Percentiles rank a stretch among this genome's conserved stretches.
These are phyloP conservation scores for Vitis riparia DNA, from an alignment of 164 flowering plant genomes.

Conservation along the genomic window DNA sequence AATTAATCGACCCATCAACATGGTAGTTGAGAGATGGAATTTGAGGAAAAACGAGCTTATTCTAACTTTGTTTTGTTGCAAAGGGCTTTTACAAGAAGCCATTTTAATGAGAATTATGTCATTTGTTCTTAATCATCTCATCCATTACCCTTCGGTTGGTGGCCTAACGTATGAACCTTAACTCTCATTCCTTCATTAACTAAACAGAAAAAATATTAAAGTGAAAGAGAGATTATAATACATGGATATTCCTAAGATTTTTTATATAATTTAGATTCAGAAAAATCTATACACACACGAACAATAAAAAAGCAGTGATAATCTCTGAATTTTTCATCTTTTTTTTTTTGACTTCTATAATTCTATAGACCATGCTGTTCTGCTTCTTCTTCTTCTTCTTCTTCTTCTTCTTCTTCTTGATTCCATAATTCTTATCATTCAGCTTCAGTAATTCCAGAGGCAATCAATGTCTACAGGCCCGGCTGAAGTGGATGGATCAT, in stretches of 20 bases:
- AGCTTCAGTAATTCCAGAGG: conserved; percentile 42
- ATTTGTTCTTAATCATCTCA: neutral
- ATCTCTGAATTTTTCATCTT: too few relatives aligned
- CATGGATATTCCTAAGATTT: neutral
- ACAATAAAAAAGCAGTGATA: neutral
- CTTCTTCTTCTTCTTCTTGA: neutral
- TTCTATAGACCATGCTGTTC: neutral
- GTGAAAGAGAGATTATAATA: neutral
- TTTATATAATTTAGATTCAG: neutral
- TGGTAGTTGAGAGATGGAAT: too few relatives aligned
- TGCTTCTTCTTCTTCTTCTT: neutral
- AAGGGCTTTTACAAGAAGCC: too few relatives aligned
- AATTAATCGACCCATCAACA: too few relatives aligned
- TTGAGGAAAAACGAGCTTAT: too few relatives aligned
- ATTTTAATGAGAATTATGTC: too few relatives aligned
- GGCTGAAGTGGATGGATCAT: conserved; percentile 29
- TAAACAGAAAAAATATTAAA: neutral
- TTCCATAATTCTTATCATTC: neutral
- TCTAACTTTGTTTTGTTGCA: too few relatives aligned
- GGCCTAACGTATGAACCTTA: conserved; percentile 20
- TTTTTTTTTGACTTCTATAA: too few relatives aligned
- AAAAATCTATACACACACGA: conserved; percentile 9
- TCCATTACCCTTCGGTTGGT: conserved; percentile 10
- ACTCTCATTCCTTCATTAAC: neutral
- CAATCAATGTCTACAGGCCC: conserved; percentile 42